Percentiles rank a stretch among this genome's conserved stretches.
These are phyloP conservation scores for Trichoderma sp. DNA, from an alignment of 2,329 filamentous ascomycete genomes.

Conservation along the genomic window DNA sequence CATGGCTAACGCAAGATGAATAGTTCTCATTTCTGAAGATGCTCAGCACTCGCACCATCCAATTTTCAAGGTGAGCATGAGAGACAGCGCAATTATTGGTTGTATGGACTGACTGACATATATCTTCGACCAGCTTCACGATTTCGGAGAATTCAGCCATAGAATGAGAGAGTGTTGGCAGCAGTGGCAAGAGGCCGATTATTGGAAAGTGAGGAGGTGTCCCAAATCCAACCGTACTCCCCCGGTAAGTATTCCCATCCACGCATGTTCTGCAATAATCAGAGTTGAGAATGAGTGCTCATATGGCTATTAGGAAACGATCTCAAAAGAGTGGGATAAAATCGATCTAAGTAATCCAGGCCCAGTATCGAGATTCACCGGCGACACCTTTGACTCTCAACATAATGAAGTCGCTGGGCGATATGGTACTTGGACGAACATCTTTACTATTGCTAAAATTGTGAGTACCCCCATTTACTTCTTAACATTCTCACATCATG, in stretches of 20 bases:
- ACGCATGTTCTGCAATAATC: neutral
- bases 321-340: constrained; percentile 28
- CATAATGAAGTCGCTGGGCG: constrained; percentile 27
- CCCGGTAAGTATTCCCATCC: constrained; percentile 25
- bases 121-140: constrained; percentile 26
- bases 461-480: constrained; percentile 22
- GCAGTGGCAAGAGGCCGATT: neutral
- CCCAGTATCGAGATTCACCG: constrained; percentile 15
- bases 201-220: constrained; percentile 25
- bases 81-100: neutral
- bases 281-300: neutral
- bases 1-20: constrained; percentile 8
- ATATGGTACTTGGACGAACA: constrained; percentile 32
- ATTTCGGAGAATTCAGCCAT: constrained; percentile 29
- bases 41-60: constrained; percentile 24
- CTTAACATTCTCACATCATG: neutral
- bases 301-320: constrained; percentile 26
- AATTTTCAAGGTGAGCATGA: constrained; percentile 27
- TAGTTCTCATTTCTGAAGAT: constrained; percentile 27
- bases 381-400: constrained; percentile 21
- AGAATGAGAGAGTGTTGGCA: constrained; percentile 26
- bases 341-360: constrained; percentile 4
- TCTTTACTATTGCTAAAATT: constrained; percentile 30
- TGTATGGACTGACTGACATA: too few species aligned
- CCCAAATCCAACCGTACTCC: constrained; percentile 26